phyloP scores from a whole-genome alignment of 805 yeast species.

The Cyberlindnera suaveolens region DNA sequence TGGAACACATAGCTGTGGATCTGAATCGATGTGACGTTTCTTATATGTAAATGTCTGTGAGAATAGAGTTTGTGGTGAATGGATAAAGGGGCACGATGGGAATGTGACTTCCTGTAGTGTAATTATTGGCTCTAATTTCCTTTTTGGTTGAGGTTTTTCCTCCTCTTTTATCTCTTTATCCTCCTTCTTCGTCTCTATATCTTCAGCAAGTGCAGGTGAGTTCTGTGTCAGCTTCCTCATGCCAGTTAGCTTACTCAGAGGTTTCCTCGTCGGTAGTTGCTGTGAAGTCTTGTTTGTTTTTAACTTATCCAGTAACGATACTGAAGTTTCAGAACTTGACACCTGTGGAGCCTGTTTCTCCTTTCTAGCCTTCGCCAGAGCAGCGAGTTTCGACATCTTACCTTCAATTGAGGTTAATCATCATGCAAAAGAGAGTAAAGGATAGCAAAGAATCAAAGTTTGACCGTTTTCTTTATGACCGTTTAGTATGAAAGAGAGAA shows the following conservation, averaged over 20 bases:
- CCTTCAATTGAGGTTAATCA: slow-evolving; percentile 4
- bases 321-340: slow-evolving; percentile 6
- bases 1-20: slow-evolving; percentile 22
- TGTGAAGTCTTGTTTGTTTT: slow-evolving; percentile 1
- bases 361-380: slow-evolving; percentile 19
- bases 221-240: not conserved
- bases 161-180: not conserved
- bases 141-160: not conserved
- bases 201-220: slow-evolving; percentile 1
- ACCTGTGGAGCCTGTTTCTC: not conserved
- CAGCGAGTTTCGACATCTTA: slow-evolving; percentile 18
- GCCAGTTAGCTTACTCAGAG: not conserved
- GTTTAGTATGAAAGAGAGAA: not conserved
- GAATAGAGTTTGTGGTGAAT: slow-evolving; percentile 1
- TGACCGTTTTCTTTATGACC: not conserved
- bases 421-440: not conserved
- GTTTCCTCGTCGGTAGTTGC: not conserved
- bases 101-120: slow-evolving; percentile 1
- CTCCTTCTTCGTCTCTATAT: slow-evolving; percentile 1
- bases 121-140: slow-evolving; percentile 4
- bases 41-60: slow-evolving; percentile 8
- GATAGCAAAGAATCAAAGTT: slow-evolving; percentile 3
- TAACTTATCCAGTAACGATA: slow-evolving; percentile 19
- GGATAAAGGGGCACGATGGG: not conserved
- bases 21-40: slow-evolving; percentile 22